phyloP scores from a whole-genome alignment of 116 monocot species.

The Cymodocea nodosa region DNA sequence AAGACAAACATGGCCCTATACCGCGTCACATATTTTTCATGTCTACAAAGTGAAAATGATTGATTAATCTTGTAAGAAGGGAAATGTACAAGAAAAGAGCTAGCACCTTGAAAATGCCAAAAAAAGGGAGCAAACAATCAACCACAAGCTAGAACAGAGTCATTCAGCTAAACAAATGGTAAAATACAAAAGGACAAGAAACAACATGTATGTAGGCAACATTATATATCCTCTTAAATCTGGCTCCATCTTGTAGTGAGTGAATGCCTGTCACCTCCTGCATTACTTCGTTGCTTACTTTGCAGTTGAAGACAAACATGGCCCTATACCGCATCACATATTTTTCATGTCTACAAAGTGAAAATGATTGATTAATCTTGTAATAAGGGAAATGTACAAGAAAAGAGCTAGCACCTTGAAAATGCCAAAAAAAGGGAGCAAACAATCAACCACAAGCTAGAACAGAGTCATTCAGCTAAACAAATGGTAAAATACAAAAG shows the following conservation, averaged over 20 bases:
- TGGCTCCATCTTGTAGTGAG: too few relatives aligned
- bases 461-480: too few relatives aligned
- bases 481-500: too few relatives aligned
- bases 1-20: slow-evolving; percentile 93
- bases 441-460: too few relatives aligned
- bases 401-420: not conserved
- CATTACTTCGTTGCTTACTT: slow-evolving; percentile 46
- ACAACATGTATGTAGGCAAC: too few relatives aligned
- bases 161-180: too few relatives aligned
- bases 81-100: not conserved
- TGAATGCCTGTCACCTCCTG: slow-evolving; percentile 8
- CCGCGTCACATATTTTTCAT: slow-evolving; percentile 84
- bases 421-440: too few relatives aligned
- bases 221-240: too few relatives aligned
- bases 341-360: slow-evolving; percentile 69
- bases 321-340: slow-evolving; percentile 87
- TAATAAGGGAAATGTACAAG: not conserved
- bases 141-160: too few relatives aligned
- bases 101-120: too few relatives aligned
- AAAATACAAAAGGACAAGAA: too few relatives aligned
- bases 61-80: not conserved
- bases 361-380: not conserved
- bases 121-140: too few relatives aligned
- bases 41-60: slow-evolving; percentile 28
- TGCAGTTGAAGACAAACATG: slow-evolving; percentile 90